These are phyloP conservation scores for Clonostachys solani DNA, from an alignment of 2,329 filamentous ascomycete genomes.

Conservation along the genomic window DNA sequence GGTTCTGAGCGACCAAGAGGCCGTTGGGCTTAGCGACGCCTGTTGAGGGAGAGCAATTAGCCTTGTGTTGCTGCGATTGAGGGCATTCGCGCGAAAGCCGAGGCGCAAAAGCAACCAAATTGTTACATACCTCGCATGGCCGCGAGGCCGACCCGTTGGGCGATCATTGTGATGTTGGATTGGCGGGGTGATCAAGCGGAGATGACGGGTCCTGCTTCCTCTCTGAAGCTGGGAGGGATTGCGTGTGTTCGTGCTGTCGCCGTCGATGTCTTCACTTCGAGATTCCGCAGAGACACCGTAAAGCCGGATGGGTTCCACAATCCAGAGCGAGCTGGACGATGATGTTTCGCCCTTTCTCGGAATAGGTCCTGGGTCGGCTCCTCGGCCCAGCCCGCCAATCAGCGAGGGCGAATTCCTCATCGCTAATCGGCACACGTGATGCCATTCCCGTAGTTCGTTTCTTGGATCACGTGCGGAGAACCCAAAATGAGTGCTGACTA, in stretches of 20 bases:
- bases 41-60: conserved; percentile 3
- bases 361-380: conserved; percentile 23
- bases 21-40: conserved; percentile 35
- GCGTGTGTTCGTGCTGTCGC: too few relatives aligned
- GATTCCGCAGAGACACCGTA: conserved; percentile 1
- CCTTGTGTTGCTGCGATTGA: not conserved
- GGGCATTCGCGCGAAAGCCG: not conserved
- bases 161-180: conserved; percentile 39
- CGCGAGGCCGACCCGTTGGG: conserved; percentile 52
- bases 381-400: conserved; percentile 40
- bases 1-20: conserved; percentile 40
- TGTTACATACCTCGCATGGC: conserved; percentile 51
- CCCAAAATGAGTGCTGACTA: conserved; percentile 2
- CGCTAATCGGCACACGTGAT: conserved; percentile 11
- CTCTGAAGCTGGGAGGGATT: too few relatives aligned
- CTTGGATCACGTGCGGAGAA: conserved; percentile 11
- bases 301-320: not conserved
- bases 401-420: conserved; percentile 28
- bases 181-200: not conserved
- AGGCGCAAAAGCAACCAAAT: not conserved
- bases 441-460: conserved; percentile 2
- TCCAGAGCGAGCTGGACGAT: conserved; percentile 4
- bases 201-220: too few relatives aligned
- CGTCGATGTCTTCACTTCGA: not conserved
- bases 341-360: conserved; percentile 10